Percentiles rank a stretch among this genome's conserved stretches.
Conservation (phyloP, 257 asterid species). For the Haberlea rhodopensis region DNA sequence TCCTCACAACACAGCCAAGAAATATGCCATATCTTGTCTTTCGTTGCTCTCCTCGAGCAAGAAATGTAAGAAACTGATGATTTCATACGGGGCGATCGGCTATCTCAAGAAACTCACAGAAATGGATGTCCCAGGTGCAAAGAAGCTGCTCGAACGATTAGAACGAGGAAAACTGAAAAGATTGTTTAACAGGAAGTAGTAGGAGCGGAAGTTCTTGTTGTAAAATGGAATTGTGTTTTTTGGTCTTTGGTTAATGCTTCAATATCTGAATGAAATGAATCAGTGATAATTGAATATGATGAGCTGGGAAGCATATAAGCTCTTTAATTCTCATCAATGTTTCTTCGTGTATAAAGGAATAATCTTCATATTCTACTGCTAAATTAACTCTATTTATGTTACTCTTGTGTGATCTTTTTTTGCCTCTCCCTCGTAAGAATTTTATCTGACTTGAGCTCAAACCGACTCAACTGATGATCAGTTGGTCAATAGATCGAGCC, state of each 20-base stretch:
- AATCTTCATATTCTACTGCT: neutral
- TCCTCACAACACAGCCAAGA: conserved; percentile 78
- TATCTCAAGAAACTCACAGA: conserved; percentile 72
- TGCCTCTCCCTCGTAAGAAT: no score
- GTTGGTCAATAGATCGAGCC: no score
- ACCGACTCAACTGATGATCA: no score
- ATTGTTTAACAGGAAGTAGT: conserved; percentile 64
- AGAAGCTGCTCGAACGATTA: conserved; percentile 68
- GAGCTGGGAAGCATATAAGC: no score
- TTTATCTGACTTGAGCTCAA: no score
- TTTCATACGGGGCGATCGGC: conserved; percentile 85
- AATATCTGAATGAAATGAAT: conserved; percentile 51
- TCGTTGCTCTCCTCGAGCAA: conserved; percentile 64
- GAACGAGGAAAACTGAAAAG: conserved; percentile 69
- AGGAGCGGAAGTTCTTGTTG: conserved; percentile 11
- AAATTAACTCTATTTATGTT: neutral
- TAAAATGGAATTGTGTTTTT: conserved; percentile 36
- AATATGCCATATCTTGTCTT: conserved; percentile 72
- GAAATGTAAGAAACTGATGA: conserved; percentile 80
- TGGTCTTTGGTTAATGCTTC: conserved; percentile 36
- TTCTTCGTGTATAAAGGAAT: neutral
- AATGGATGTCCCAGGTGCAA: conserved; percentile 68
- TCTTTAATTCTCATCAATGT: neutral
- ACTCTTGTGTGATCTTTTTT: no score
- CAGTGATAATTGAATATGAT: no score